Base-by-base conservation (phyloP, 1,284 basidiomycete species). In the Moesziomyces sp. region DNA sequence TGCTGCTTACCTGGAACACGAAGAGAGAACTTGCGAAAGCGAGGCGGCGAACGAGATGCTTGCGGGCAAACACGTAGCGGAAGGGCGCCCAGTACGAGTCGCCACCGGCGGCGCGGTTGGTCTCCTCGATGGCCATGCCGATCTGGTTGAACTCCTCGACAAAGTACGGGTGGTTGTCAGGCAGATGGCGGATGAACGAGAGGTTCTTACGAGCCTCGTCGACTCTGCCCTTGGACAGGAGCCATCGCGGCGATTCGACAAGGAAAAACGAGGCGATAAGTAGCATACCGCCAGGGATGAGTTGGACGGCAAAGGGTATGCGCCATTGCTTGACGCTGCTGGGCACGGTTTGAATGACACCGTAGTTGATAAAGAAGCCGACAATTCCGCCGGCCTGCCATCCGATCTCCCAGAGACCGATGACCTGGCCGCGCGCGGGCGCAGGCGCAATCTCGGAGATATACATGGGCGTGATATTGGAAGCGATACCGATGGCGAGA, bases 221-320 rank as follows among this genome's bases (percentile, higher is more conserved):
- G 56, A 90, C 85, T 42, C 86, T 86, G 38, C 89, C 89, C 63
- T 87, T 87, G 86, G 91, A 91, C 85, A 94, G 87, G 52, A 90
- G 88, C 88, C 88, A 94, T 83, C 93, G 91, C 19, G 93, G 93
- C 19, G 92, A 93, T 86, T 90, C 81, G 84, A 89, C 88, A 56
- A 88, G 85, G 59, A 88, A 85, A 46, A 77, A 77, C 57, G 69
- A 85, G 78, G 87, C 85, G 70, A 87, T 44, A 30, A 74, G 55
- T 40, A 84, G 74, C 74, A 88, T 52, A 44, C n/a, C 16, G 9
- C 44, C 53, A 16, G 53, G 53, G 14, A 48, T 47, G 13, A 55
- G 53, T 16, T 55, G 53, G n/a, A 55, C 23, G 24, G 24, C 35
- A 16, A 44, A 46, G 45, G 44, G 46, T 10, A 55, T 44, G 18